Base-by-base conservation (phyloP, 1,284 basidiomycete genomes). In the Malassezia yamatoensis region DNA sequence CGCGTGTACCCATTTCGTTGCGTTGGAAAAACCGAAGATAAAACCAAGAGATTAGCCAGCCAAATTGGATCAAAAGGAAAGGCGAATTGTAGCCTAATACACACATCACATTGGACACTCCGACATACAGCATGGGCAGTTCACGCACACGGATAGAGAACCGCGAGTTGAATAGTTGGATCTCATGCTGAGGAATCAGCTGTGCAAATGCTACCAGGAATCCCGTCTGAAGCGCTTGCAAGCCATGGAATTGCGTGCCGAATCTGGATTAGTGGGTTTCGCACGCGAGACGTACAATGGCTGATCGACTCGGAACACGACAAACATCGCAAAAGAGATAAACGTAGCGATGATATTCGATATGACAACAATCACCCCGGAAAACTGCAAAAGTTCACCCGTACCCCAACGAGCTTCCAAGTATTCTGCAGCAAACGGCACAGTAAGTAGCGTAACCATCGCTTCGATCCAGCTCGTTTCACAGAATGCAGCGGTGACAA, bases 1-100 rank as follows among this genome's bases (percentile, higher is more conserved):
- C 93, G 36, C 79, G 66, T 63, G 78, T 78, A 49, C 78, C 78
- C 42, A 74, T 75, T 51, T 80, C 80, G 74, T 87, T 87, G 3
- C 81, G 85, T 78, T 96, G 94, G 81, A 94, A 90, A 80, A 98
- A 98, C 35, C 93, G 84, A 36, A 98, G 81, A 77, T 96, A 98
- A 51, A 88, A 80, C 86, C 90, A 98, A 24, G 87, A 83, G 8
- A 91, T 85, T 59, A 96, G 86, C 89, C 94, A 98, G 15, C 90
- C 93, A 73, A 96, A 96, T 51, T 69, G 93, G 64, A 98, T 91
- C 65, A 94, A 80, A 54, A 98, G 91, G 79, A 85, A 96, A 1
- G 94, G 94, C 53, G 86, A 87, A 67, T 90, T 87, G 75, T 86
- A 87, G 33, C 93, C 88, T 46, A 94, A 62, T 49, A 98, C 66